phyloP scores from a whole-genome alignment of 768 basidiomycete species.

The Strobilomyces echinocephalus region DNA sequence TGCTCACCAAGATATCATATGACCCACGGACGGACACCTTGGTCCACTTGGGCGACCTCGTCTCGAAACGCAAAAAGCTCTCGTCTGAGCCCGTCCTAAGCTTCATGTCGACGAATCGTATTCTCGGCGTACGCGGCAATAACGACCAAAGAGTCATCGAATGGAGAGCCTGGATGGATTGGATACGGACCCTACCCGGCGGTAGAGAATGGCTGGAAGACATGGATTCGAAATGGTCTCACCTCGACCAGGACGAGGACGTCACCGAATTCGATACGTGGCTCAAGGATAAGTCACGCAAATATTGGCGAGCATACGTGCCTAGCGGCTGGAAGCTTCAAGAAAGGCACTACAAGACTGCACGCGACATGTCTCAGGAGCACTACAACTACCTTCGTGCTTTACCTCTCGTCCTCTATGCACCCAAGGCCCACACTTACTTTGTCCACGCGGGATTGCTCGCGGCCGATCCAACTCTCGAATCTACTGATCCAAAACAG shows the following conservation, averaged over 20 bases:
- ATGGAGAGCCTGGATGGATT: constrained; percentile 84
- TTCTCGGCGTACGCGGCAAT: constrained; percentile 87
- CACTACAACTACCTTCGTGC: constrained; percentile 70
- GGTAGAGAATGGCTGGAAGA: constrained; percentile 52
- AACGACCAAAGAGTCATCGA: constrained; percentile 90
- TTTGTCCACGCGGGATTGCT: constrained; percentile 84
- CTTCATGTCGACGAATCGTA: constrained; percentile 57
- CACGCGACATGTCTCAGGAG: constrained; percentile 54
- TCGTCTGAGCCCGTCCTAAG: constrained; percentile 60
- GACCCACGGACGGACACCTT: constrained; percentile 58
- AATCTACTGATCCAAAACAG: constrained; percentile 49
- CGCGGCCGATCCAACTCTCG: constrained; percentile 58
- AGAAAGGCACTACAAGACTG: constrained; percentile 72
- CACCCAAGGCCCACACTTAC: constrained; percentile 70
- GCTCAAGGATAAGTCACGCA: constrained; percentile 31
- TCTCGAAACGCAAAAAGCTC: constrained; percentile 54
- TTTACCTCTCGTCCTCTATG: constrained; percentile 71
- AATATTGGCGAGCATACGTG: constrained; percentile 45
- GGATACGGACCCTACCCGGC: constrained; percentile 50
- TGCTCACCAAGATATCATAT: constrained; percentile 62
- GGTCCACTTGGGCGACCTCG: constrained; percentile 79
- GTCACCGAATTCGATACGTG: constrained; percentile 31
- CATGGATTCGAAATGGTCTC: constrained; percentile 42
- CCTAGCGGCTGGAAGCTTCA: constrained; percentile 73
- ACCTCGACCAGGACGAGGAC: constrained; percentile 28